Evolutionary conservation across 192 early-diverging fungal genomes (phyloP), one percentile per base, ranked within the genome.

Genomic region (Phycomyces nitens): DNA sequence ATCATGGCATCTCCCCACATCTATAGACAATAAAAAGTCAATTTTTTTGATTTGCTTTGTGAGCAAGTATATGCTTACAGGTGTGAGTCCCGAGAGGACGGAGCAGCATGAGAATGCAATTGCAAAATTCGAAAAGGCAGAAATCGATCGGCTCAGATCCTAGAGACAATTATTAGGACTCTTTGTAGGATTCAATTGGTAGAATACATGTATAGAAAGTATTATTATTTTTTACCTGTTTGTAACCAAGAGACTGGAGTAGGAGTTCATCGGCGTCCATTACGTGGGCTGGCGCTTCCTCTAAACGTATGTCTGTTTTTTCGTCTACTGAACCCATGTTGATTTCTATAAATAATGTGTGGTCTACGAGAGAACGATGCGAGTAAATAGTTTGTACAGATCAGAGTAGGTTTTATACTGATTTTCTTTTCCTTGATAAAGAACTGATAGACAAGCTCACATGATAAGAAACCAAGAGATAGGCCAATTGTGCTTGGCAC

Each of bases 91-190:
- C 0, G 82, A 67, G 4, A 82, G 76, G 39, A 84, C 69, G 20
- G 78, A 82, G 40, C 74, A 71, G 55, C 80, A 82, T 18, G 80
- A 77, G 40, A 80, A 84, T 27, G 82, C 77, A 58, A 82, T 77
- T 38, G 76, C 80, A 74, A 84, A 80, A 53, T 78, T 81, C 12
- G 75, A 68, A 43, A 84, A 82, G 23, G 58, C 71, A 15, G 76
- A 74, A 7, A 84, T 58, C 14, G 75, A 74, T 21, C 82, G 80
- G 39, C 61, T 79, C 49, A 84, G 55, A 58, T 82, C 75, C 82
- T 83, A 57, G 53, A n/a, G 4, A 23, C 21, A 53, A 20, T 15
- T 3, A 34, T 26, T 47, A 10, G 5, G 15, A n/a, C 4, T 41
- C 10, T n/a, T 34, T 66, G 12, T 38, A 49, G 12, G 20, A 24